Conservation (phyloP, 371 early-diverging fungal genomes). For the Rhizopus sp. region DNA sequence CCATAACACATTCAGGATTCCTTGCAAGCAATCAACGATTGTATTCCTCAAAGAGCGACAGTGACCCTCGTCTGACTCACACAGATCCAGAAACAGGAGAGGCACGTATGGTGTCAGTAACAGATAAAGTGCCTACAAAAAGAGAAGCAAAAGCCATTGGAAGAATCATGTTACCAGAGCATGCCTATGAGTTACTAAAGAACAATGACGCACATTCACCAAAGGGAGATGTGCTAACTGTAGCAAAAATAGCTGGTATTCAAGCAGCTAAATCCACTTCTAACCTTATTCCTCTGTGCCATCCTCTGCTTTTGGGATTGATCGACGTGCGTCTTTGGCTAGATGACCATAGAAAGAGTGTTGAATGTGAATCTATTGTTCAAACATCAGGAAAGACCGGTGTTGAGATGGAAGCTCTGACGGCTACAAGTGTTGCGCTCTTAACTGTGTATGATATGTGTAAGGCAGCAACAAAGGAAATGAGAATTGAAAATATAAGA, state of each 20-base stretch:
- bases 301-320: conserved; percentile 77
- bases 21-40: not conserved
- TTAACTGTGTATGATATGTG: conserved; percentile 88
- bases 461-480: conserved; percentile 58
- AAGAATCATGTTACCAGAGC: conserved; percentile 60
- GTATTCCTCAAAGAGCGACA: conserved; percentile 8
- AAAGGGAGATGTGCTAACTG: conserved; percentile 88
- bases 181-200: conserved; percentile 64
- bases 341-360: conserved; percentile 33
- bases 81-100: conserved; percentile 73
- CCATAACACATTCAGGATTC: not conserved
- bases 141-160: conserved; percentile 78
- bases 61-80: conserved; percentile 64
- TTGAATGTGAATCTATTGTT: conserved; percentile 63
- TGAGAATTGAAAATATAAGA: conserved; percentile 61
- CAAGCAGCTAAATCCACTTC: conserved; percentile 88
- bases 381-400: conserved; percentile 87
- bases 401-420: conserved; percentile 93
- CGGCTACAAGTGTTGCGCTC: conserved; percentile 77
- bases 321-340: conserved; percentile 67
- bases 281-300: conserved; percentile 86
- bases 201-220: conserved; percentile 42
- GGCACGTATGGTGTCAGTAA: conserved; percentile 86
- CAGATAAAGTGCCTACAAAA: conserved; percentile 61
- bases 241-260: conserved; percentile 91